These are phyloP conservation scores for Aspergillus udagawae DNA, from an alignment of 2,329 filamentous ascomycete species.

Conservation along the genomic window DNA sequence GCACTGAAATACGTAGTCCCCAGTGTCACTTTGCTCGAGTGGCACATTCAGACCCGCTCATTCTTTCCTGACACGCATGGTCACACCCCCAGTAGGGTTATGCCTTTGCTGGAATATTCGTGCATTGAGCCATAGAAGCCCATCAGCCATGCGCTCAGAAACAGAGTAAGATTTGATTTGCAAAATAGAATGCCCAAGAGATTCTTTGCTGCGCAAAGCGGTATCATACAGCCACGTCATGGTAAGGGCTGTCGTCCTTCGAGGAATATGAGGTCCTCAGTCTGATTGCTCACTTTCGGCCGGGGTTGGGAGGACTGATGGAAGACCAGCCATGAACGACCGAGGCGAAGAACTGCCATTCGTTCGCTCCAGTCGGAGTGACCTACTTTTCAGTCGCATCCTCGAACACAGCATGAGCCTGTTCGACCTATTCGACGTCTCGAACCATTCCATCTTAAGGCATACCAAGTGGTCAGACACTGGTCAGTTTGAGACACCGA, in stretches of 20 bases:
- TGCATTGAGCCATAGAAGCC: slow-evolving; percentile 2
- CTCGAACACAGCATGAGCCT: neutral
- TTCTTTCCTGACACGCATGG: slow-evolving; percentile 1
- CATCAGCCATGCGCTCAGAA: neutral
- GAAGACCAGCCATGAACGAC: neutral
- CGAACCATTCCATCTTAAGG: neutral
- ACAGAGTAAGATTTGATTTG: neutral
- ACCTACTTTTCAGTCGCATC: neutral
- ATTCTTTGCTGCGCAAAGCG: neutral
- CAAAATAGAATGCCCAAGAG: neutral
- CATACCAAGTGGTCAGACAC: neutral
- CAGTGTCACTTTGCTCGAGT: neutral
- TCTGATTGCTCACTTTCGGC: neutral
- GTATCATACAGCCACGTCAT: neutral
- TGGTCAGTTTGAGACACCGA: neutral
- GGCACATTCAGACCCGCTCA: slow-evolving; percentile 1
- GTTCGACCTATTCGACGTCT: neutral
- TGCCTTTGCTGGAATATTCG: neutral
- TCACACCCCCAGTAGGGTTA: slow-evolving; percentile 5
- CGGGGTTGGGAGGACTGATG: neutral
- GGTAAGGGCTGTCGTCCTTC: neutral
- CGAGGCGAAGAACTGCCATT: neutral
- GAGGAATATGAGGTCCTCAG: neutral
- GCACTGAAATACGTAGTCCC: neutral
- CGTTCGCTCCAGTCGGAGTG: neutral